phyloP scores from a whole-genome alignment of 1,284 basidiomycete species.

The Fomitopsis pinicola region DNA sequence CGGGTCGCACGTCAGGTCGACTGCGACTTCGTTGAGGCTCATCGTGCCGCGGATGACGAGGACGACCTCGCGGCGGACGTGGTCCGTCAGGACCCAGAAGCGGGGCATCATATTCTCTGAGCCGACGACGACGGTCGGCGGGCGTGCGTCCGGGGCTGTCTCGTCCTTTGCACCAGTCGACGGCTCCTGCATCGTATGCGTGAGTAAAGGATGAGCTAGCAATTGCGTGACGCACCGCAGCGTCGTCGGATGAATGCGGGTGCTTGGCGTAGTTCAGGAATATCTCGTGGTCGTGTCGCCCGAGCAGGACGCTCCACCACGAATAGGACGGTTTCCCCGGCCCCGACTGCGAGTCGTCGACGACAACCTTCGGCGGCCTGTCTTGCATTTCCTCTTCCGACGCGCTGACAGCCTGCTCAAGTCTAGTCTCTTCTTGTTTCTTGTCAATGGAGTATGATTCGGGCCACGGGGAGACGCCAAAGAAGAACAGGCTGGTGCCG shows the following conservation, averaged over 20 bases:
- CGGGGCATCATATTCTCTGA: constrained; percentile 69
- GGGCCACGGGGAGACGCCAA: constrained; percentile 49
- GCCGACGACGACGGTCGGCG: constrained; percentile 47
- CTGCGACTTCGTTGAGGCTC: constrained; percentile 80
- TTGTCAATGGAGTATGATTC: constrained; percentile 1
- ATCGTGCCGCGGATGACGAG: constrained; percentile 78
- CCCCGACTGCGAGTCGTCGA: constrained; percentile 6
- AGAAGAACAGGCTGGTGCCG: constrained; percentile 73
- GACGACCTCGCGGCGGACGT: constrained; percentile 65
- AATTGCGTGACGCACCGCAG: background rate
- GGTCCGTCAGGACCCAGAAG: constrained; percentile 79
- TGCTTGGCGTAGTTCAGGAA: constrained; percentile 54
- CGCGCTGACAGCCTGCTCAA: constrained; percentile 62
- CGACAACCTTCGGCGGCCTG: constrained; percentile 6
- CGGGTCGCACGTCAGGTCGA: constrained; percentile 74
- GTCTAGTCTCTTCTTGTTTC: constrained; percentile 47
- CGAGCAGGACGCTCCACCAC: constrained; percentile 77
- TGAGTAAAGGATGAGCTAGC: background rate
- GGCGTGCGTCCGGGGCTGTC: constrained; percentile 12
- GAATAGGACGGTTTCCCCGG: constrained; percentile 41
- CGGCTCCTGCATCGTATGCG: background rate
- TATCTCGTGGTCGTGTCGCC: constrained; percentile 75
- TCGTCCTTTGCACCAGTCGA: background rate
- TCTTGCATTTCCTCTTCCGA: constrained; percentile 54
- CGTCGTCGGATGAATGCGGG: constrained; percentile 2